Base-by-base conservation (phyloP, 2,329 filamentous ascomycete species). In the Penicillium capsulatum region DNA sequence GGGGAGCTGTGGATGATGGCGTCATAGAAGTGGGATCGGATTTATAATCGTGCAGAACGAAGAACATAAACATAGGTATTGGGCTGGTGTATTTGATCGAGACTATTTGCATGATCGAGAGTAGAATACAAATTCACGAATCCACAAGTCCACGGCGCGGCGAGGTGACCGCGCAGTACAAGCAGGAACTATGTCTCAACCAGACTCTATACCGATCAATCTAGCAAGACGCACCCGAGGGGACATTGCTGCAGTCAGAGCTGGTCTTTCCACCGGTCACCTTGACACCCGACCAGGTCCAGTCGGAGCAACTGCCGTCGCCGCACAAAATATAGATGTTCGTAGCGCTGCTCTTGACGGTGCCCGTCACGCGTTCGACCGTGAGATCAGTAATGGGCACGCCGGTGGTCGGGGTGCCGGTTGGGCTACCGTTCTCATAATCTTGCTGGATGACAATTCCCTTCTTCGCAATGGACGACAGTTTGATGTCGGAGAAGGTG, bases 301-400 rank as follows among this genome's bases (percentile, higher is more conserved):
- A 81, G 59, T 69, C 64, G 2, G 65, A 68, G 61, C 75, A 78
- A 42, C 67, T 65, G 24, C 72, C 74, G 17, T 57, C 59, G 13
- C 70, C 77, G 50, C 78, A 81, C 8, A 79, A 69, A 43, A 81
- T 74, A 55, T 76, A 76, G 48, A 78, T 56, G 34, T 71, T 37
- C 4, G 57, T 61, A 2, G 60, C 68, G 34, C 56, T 58, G 19
- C 55, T 60, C 30, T 51, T 44, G 4, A 62, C 65, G 7, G 55
- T 53, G 29, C 67, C 68, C 8, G 57, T 63, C 30, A 70, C 54
- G 15, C 58, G 48, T 20, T 58, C 37, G 20, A 71, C 40, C 2
- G 57, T 67, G 17, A 72, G 43, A 24, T 60, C 64, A 2, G 58
- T 61, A 56, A 70, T 69, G 28, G 65, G 64, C 24, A 71, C 57